phyloP scores from a whole-genome alignment of 495 filamentous ascomycete species.

The Penicillium canariense region DNA sequence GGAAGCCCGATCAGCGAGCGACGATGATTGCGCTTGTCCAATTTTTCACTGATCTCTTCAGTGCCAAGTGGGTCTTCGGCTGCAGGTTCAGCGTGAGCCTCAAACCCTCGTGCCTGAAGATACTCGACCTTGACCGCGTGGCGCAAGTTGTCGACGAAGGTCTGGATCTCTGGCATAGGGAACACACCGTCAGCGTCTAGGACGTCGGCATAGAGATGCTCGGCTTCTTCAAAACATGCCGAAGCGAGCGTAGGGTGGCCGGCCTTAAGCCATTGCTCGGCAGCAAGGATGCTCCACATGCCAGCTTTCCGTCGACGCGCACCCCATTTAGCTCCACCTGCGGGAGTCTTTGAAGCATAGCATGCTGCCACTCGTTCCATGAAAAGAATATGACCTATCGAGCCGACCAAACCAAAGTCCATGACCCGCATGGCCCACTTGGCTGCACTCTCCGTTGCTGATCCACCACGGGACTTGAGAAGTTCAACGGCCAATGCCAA shows the following conservation, averaged over 20 bases:
- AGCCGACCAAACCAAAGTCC: conserved; percentile 70
- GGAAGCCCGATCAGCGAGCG: conserved; percentile 40
- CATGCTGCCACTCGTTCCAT: conserved; percentile 82
- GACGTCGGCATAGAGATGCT: conserved; percentile 63
- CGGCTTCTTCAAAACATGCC: conserved; percentile 66
- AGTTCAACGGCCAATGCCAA: conserved; percentile 77
- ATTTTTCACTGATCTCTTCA: conserved; percentile 62
- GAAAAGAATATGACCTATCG: conserved; percentile 73
- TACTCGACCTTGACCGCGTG: conserved; percentile 56
- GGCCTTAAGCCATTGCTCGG: conserved; percentile 76
- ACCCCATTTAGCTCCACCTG: conserved; percentile 63
- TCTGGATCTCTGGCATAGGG: conserved; percentile 53
- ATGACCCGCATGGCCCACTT: conserved; percentile 78
- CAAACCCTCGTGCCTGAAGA: conserved; percentile 37
- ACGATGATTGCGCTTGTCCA: conserved; percentile 42
- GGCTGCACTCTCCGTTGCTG: conserved; percentile 81
- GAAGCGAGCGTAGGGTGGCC: conserved; percentile 68
- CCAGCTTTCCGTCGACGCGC: conserved; percentile 76
- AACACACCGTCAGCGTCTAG: conserved; percentile 56
- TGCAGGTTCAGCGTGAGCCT: conserved; percentile 32
- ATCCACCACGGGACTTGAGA: conserved; percentile 70
- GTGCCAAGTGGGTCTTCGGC: conserved; percentile 35
- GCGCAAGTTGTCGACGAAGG: conserved; percentile 60
- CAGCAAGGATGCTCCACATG: conserved; percentile 81
- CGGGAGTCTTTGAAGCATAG: conserved; percentile 69